Conservation (phyloP, 169 alveolate species). For the Plasmodium ovale region DNA sequence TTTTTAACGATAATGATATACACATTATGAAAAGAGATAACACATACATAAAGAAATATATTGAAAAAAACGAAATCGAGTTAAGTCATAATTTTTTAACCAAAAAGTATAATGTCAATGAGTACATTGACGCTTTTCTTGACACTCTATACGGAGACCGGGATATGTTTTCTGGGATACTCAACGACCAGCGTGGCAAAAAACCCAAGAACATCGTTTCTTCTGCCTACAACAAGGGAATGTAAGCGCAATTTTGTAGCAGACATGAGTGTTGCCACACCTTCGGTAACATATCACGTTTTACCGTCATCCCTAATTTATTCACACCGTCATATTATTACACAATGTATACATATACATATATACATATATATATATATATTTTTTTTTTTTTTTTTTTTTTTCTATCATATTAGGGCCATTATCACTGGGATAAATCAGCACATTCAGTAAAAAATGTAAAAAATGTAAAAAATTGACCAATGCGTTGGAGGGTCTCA, state of each 20-base stretch:
- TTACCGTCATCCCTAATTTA: not conserved
- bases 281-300: not conserved
- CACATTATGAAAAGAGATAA: conserved; percentile 56
- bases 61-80: conserved; percentile 22
- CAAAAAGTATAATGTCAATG: conserved; percentile 48
- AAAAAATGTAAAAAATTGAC: conserved; percentile 20
- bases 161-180: conserved; percentile 18
- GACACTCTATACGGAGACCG: conserved; percentile 37
- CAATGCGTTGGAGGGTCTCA: too few species aligned
- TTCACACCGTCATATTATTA: not conserved
- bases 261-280: too few species aligned
- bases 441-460: conserved; percentile 20
- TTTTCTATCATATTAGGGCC: conserved; percentile 37
- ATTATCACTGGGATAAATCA: conserved; percentile 57
- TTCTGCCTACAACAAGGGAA: conserved; percentile 50
- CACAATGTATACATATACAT: too few species aligned
- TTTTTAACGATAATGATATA: conserved; percentile 28
- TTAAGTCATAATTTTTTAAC: conserved; percentile 29
- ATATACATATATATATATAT: too few species aligned
- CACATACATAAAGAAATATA: conserved; percentile 13
- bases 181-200: conserved; percentile 24
- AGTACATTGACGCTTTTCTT: conserved; percentile 55
- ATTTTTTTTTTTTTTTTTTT: not conserved
- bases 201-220: conserved; percentile 40
- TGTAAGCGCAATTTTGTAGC: too few species aligned